A percentile compares a stretch with the other conserved stretches of the same genome.
phyloP scores from a whole-genome alignment of 2,329 filamentous ascomycete species.

The Pseudopyricularia javanii region DNA sequence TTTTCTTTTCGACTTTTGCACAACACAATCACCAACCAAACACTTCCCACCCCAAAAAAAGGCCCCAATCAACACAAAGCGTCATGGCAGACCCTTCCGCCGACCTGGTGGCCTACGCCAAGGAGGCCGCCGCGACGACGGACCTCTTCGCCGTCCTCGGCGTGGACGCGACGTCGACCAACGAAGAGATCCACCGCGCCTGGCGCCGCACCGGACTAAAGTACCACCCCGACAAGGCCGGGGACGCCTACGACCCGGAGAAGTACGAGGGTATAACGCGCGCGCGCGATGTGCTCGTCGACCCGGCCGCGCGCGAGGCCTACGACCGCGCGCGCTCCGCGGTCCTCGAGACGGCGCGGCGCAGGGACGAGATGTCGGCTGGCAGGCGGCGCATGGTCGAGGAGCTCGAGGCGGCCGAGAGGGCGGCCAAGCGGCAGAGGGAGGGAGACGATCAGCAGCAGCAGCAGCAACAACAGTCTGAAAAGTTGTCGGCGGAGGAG shows the following conservation, averaged over 20 bases:
- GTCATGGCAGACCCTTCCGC: slow-evolving; percentile 9
- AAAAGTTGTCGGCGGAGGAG: slow-evolving; percentile 6
- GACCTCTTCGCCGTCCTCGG: slow-evolving; percentile 73
- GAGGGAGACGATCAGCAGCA: slow-evolving; percentile 25
- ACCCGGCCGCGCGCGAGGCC: slow-evolving; percentile 55
- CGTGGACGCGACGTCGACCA: slow-evolving; percentile 49
- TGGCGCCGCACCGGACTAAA: slow-evolving; percentile 72
- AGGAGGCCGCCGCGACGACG: slow-evolving; percentile 47
- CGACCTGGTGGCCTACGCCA: slow-evolving; percentile 38
- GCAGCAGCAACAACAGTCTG: not conserved
- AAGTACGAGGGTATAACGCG: slow-evolving; percentile 79
- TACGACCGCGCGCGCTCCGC: slow-evolving; percentile 72
- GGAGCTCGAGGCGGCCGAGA: slow-evolving; percentile 70
- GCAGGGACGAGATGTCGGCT: slow-evolving; percentile 62
- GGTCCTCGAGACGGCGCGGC: slow-evolving; percentile 53
- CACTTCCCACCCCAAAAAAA: not conserved
- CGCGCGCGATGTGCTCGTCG: slow-evolving; percentile 73
- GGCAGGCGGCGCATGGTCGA: slow-evolving; percentile 68
- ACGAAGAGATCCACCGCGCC: slow-evolving; percentile 67
- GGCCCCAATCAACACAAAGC: not conserved
- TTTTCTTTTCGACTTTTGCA: no score
- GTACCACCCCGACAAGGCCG: slow-evolving; percentile 88
- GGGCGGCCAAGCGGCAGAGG: slow-evolving; percentile 28
- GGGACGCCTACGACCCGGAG: slow-evolving; percentile 59
- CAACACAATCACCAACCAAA: no score